Evolutionary conservation across 2,329 filamentous ascomycete genomes (phyloP), one percentile per base, ranked within the genome.

Genomic region (Raffaelea albimanens): DNA sequence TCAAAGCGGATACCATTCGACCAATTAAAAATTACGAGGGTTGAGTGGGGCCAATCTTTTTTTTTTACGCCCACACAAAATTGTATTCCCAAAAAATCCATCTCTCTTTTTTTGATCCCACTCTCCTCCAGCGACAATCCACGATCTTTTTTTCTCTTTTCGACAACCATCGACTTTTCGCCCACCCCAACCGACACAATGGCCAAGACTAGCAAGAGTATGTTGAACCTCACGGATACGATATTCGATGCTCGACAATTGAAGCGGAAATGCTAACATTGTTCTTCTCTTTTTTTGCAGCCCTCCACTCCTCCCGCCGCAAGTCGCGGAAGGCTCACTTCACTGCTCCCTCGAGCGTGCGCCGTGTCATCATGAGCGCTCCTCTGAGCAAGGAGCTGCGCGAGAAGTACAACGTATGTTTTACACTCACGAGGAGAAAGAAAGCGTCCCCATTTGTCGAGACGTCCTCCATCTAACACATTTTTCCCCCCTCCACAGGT

Each of bases 291-390:
- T 10, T n/a, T 18, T 40, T 43, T 43, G 38, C 57, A 84, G 80
- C 68, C 63, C 66, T 88, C 65, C 70, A 78, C 71, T 87, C 87
- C 72, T 95, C 89, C 67, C 83, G 91, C 76, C 85, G 91, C 78
- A 98, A 98, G 88, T 93, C 88, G 76, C 88, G 93, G 75, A 95
- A 95, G 81, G 87, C 88, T 69, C 91, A 98, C 82, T 98, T 95
- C 83, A 77, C 80, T 70, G 93, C 93, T 60, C 89, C 90, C 61
- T 96, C 90, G 70, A 89, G 85, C 77, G 80, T 87, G 68, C 90
- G 93, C 73, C 88, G 93, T 69, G 80, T 84, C 64, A 95, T 95
- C 78, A 96, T 98, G 90, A 91, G 85, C 77, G 90, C 93, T 61
- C 86, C 87, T 63, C 81, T 96, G 61, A 86, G 80, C 78, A 95